Conservation (phyloP, 2,329 filamentous ascomycete species). For the Daldinia sp. region DNA sequence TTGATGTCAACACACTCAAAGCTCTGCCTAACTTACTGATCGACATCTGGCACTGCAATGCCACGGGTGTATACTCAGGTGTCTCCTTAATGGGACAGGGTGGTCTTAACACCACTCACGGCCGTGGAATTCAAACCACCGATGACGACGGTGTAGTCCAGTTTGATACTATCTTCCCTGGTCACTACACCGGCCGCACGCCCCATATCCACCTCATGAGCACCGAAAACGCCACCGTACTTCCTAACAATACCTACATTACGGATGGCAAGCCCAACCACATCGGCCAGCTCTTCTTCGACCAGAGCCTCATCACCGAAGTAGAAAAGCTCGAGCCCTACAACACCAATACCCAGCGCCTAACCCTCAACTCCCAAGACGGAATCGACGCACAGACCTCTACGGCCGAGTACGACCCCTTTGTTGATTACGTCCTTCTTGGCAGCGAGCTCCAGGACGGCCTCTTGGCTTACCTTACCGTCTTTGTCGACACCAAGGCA, state of each 20-base stretch:
- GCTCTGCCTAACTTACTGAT: slow-evolving; percentile 48
- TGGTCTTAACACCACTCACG: slow-evolving; percentile 46
- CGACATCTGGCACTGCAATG: slow-evolving; percentile 52
- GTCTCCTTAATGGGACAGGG: slow-evolving; percentile 39
- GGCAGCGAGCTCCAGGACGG: slow-evolving; percentile 58
- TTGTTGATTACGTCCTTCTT: slow-evolving; percentile 65
- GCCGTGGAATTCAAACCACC: slow-evolving; percentile 47
- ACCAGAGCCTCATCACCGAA: slow-evolving; percentile 59
- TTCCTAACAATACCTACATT: slow-evolving; percentile 57
- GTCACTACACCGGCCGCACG: slow-evolving; percentile 43
- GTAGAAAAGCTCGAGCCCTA: slow-evolving; percentile 58
- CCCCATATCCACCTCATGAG: slow-evolving; percentile 48
- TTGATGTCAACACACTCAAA: slow-evolving; percentile 49
- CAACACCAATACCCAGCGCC: slow-evolving; percentile 50
- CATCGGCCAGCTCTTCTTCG: slow-evolving; percentile 69
- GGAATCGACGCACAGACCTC: slow-evolving; percentile 57
- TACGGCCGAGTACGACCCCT: slow-evolving; percentile 60
- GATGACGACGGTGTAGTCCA: slow-evolving; percentile 48
- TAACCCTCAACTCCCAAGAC: slow-evolving; percentile 61
- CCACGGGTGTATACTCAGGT: slow-evolving; percentile 52
- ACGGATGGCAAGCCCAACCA: slow-evolving; percentile 58
- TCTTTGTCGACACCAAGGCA: slow-evolving; percentile 55
- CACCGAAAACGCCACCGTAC: slow-evolving; percentile 44
- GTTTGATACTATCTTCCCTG: slow-evolving; percentile 50
- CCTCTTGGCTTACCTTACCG: slow-evolving; percentile 58